Evolutionary conservation across 768 basidiomycete genomes (phyloP).

Genomic region (Psilocybe cyanescens): DNA sequence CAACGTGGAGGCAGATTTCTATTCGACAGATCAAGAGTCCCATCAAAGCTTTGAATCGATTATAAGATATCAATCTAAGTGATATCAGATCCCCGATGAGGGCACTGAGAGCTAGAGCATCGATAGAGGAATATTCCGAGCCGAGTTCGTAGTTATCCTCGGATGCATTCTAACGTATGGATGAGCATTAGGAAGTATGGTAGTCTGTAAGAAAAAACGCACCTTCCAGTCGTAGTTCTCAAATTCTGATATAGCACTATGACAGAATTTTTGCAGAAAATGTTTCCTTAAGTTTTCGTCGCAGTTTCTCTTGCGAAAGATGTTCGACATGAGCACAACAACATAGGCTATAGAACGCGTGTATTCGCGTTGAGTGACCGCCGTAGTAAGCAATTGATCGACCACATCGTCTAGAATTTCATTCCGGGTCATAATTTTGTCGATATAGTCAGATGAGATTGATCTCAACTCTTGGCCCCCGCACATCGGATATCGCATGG

Average conservation of each 20-base stretch:
- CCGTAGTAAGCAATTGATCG: constrained; percentile 7
- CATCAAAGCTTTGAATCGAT: background rate
- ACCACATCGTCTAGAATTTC: constrained; percentile 4
- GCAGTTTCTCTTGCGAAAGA: background rate
- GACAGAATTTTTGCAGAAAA: background rate
- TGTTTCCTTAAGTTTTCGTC: background rate
- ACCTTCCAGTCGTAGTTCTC: constrained; percentile 8
- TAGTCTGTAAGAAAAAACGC: background rate
- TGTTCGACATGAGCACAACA: background rate
- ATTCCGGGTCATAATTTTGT: background rate
- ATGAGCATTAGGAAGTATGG: background rate
- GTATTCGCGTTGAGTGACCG: constrained; percentile 8
- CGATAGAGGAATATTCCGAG: background rate
- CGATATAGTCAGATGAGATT: background rate
- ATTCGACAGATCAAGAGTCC: background rate
- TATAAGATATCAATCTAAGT: constrained; percentile 3
- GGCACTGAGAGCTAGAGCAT: constrained; percentile 10
- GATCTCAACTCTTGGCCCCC: background rate
- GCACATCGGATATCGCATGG: constrained; percentile 2
- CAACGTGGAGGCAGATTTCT: constrained; percentile 1
- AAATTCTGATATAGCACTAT: background rate
- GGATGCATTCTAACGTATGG: background rate
- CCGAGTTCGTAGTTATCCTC: background rate
- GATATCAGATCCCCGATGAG: constrained; percentile 15
- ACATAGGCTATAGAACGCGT: constrained; percentile 5